phyloP scores from a whole-genome alignment of 495 filamentous ascomycete species.

The Recurvomyces mirabilis region DNA sequence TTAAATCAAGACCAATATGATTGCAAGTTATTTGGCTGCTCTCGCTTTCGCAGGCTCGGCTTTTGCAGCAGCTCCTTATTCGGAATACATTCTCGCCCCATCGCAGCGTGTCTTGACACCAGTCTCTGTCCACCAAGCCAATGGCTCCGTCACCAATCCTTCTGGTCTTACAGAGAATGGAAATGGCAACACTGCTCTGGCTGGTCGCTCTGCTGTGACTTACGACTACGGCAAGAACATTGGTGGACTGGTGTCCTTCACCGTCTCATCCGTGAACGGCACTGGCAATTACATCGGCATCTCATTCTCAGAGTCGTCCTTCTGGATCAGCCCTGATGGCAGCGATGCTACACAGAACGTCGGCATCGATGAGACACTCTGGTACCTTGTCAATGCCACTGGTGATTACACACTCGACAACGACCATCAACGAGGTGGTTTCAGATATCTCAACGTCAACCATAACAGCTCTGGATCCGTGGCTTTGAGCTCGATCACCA shows the following conservation, averaged over 20 bases:
- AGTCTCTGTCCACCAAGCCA: conserved; percentile 20
- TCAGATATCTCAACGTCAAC: conserved; percentile 31
- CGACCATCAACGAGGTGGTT: conserved; percentile 30
- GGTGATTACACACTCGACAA: conserved; percentile 25
- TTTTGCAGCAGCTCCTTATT: too few species aligned
- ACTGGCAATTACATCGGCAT: conserved; percentile 29
- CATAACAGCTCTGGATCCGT: conserved; percentile 8
- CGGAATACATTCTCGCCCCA: conserved; percentile 34
- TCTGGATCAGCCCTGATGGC: conserved; percentile 29
- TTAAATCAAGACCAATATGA: too few species aligned
- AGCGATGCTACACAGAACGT: conserved; percentile 32
- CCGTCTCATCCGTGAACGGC: conserved; percentile 20
- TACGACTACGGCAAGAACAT: conserved; percentile 35
- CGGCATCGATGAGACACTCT: conserved; percentile 28
- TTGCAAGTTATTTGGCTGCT: too few species aligned
- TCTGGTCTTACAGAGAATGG: conserved; percentile 15
- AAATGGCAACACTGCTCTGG: conserved; percentile 20
- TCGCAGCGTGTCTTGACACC: conserved; percentile 24
- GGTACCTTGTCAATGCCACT: conserved; percentile 15
- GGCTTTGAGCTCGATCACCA: neutral
- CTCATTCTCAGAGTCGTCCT: conserved; percentile 32
- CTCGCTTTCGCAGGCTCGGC: too few species aligned
- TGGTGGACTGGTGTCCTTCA: conserved; percentile 29
- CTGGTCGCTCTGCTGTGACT: conserved; percentile 28
- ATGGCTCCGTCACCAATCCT: conserved; percentile 28